These are phyloP conservation scores for Hawksworthiomyces lignivorus DNA, from an alignment of 2,329 filamentous ascomycete species.

Conservation along the genomic window DNA sequence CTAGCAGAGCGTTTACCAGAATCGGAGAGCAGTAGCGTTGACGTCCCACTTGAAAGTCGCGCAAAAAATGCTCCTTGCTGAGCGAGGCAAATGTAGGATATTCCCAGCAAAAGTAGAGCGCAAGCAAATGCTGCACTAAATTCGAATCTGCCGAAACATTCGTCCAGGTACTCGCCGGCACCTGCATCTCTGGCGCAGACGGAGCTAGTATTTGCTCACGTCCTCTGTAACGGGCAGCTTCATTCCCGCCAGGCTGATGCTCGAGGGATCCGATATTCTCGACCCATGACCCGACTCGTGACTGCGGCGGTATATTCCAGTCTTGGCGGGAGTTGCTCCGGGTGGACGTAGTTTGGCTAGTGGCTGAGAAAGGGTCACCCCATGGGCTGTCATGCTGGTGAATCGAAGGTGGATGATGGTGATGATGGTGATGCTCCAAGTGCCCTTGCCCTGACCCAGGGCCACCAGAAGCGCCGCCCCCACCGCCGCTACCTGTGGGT, in stretches of 20 bases:
- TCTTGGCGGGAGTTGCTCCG: constrained; percentile 41
- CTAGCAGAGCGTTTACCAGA: constrained; percentile 57
- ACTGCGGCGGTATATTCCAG: constrained; percentile 37
- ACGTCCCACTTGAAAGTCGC: constrained; percentile 54
- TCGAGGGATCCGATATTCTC: constrained; percentile 28
- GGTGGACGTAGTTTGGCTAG: constrained; percentile 38
- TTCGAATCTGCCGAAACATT: constrained; percentile 47
- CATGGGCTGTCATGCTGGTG: constrained; percentile 36
- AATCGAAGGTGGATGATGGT: neutral
- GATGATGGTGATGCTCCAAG: constrained; percentile 17
- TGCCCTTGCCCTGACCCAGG: constrained; percentile 25
- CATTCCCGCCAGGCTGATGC: constrained; percentile 13
- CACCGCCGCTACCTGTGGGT: constrained; percentile 17
- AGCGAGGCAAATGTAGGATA: constrained; percentile 69
- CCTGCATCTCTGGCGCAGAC: constrained; percentile 34
- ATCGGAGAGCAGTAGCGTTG: constrained; percentile 61
- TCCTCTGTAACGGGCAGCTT: constrained; percentile 25
- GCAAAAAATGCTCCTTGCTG: constrained; percentile 62
- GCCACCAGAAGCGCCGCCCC: constrained; percentile 24
- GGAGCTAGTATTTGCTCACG: constrained; percentile 43
- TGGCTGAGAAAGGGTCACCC: constrained; percentile 33
- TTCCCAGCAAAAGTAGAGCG: constrained; percentile 67
- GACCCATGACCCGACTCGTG: constrained; percentile 43
- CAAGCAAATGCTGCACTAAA: constrained; percentile 56
- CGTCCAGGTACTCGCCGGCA: constrained; percentile 48